Conservation (phyloP, 139 green algal species). For the Marvania coccoides region DNA sequence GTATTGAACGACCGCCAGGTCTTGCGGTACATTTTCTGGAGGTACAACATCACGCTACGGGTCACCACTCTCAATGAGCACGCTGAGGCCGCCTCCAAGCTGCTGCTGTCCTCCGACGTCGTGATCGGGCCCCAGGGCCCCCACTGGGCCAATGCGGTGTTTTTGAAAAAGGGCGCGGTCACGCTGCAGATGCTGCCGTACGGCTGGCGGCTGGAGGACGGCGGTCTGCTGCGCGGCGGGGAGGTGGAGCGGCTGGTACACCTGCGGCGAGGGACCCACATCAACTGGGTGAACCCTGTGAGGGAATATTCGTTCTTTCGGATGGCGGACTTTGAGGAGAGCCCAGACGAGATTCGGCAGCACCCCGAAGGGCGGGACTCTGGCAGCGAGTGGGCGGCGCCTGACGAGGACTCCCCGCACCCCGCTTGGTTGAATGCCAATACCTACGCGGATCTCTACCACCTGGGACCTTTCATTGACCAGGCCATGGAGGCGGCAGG, state of each 20-base stretch:
- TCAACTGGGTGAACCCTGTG: constrained; percentile 2
- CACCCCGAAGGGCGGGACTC: background rate
- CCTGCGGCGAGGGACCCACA: background rate
- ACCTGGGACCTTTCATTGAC: constrained; percentile 4
- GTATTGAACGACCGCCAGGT: constrained; percentile 6
- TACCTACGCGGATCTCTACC: constrained; percentile 2
- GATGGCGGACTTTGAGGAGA: background rate
- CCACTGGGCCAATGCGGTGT: constrained; percentile 3
- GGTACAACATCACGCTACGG: background rate
- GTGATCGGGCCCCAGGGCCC: background rate
- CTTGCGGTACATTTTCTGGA: constrained; percentile 1
- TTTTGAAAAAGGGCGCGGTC: constrained; percentile 6
- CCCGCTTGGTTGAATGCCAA: constrained; percentile 4
- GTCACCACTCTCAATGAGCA: background rate
- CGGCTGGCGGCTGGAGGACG: background rate
- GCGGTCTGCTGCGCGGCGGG: background rate
- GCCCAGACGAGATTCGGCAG: background rate
- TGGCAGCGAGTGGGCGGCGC: background rate
- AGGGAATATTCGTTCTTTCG: constrained; percentile 6
- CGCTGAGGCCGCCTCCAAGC: background rate
- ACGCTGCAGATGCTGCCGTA: constrained; percentile 4
- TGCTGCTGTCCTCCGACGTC: background rate
- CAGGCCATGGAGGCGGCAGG: background rate
- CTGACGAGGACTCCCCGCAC: background rate
- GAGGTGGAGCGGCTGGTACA: background rate